Evolutionary conservation across 495 filamentous ascomycete genomes (phyloP).

Genomic region (Penicillium angulare): DNA sequence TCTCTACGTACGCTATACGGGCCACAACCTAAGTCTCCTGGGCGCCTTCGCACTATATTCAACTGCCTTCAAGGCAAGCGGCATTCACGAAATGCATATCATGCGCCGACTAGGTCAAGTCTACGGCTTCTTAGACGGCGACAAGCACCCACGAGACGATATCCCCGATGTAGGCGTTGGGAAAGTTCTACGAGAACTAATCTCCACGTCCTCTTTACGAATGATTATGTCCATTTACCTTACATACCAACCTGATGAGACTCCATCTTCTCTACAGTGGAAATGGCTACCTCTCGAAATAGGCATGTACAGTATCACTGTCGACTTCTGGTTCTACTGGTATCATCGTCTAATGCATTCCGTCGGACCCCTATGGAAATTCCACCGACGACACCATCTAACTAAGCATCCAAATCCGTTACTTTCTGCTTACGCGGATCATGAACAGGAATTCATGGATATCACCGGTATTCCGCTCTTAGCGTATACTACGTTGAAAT

Average conservation of each 20-base stretch:
- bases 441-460: constrained; percentile 32
- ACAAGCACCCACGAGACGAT: constrained; percentile 28
- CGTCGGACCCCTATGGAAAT: constrained; percentile 21
- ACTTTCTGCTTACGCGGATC: constrained; percentile 28
- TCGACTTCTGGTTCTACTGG: constrained; percentile 34
- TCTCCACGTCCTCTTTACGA: constrained; percentile 21
- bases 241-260: constrained; percentile 37
- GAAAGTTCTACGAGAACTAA: constrained; percentile 24
- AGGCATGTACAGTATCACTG: constrained; percentile 24
- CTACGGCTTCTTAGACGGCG: constrained; percentile 29
- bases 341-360: constrained; percentile 30
- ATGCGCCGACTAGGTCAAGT: constrained; percentile 25
- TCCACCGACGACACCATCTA: constrained; percentile 27
- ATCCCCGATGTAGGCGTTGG: constrained; percentile 26
- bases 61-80: constrained; percentile 22
- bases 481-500: constrained; percentile 22
- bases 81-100: constrained; percentile 26
- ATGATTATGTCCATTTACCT: constrained; percentile 24
- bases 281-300: constrained; percentile 26
- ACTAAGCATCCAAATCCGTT: constrained; percentile 30
- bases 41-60: constrained; percentile 23
- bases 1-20: constrained; percentile 18
- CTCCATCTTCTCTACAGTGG: constrained; percentile 15
- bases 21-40: constrained; percentile 11
- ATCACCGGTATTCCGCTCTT: constrained; percentile 27